These are phyloP conservation scores for Camellia japonica DNA, from an alignment of 148 eudicot species.

Conservation along the genomic window DNA sequence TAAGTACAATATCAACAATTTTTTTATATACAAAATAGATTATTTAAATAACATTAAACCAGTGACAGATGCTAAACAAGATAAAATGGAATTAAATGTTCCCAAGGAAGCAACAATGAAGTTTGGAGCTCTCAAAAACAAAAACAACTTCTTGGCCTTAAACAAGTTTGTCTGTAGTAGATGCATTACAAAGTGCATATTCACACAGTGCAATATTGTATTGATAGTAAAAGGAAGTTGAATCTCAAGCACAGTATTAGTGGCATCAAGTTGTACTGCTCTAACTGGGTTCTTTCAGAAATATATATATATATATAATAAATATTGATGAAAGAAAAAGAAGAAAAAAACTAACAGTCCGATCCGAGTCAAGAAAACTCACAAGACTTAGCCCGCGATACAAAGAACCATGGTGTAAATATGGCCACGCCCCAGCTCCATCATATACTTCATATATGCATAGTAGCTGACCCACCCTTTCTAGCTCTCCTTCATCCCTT, in stretches of 20 bases:
- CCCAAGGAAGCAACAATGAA: neutral
- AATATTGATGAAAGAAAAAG: neutral
- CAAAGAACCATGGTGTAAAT: conserved; percentile 90
- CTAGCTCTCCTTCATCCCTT: conserved; percentile 97
- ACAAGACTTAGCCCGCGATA: conserved; percentile 98
- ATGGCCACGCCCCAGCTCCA: conserved; percentile 95
- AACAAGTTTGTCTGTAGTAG: neutral
- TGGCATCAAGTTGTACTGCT: neutral
- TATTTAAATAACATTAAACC: neutral
- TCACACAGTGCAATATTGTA: neutral
- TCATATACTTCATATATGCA: conserved; percentile 89
- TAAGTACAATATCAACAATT: neutral
- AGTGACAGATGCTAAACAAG: neutral
- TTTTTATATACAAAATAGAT: neutral
- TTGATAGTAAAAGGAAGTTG: neutral
- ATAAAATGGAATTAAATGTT: neutral
- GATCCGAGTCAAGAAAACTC: conserved; percentile 31
- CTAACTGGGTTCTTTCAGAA: neutral
- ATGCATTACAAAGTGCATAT: neutral
- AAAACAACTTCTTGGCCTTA: neutral
- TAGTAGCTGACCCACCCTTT: conserved; percentile 79
- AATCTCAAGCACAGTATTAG: neutral
- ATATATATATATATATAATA: neutral
- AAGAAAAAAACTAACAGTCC: neutral
- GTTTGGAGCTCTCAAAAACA: neutral